phyloP scores from a whole-genome alignment of 495 filamentous ascomycete species.

The Pyrenula aspistea region DNA sequence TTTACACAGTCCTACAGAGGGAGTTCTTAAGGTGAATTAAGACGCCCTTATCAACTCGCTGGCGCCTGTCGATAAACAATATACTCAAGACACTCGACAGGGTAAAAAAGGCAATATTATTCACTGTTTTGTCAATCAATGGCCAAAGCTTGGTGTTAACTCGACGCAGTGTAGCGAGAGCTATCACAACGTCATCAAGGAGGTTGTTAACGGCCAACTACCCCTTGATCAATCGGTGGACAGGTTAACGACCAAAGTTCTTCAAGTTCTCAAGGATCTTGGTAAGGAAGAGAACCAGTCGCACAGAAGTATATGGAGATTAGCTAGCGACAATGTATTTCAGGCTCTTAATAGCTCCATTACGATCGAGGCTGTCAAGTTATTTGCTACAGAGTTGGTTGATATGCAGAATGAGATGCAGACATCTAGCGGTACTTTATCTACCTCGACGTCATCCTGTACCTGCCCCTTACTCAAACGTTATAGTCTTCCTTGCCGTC shows the following conservation, averaged over 20 bases:
- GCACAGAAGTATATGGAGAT: too few species aligned
- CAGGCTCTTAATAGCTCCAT: too few species aligned
- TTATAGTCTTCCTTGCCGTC: too few species aligned
- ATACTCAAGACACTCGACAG: neutral
- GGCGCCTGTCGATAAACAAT: neutral
- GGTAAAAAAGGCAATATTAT: constrained; percentile 1
- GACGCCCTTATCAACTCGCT: neutral
- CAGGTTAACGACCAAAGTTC: neutral
- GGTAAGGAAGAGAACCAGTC: too few species aligned
- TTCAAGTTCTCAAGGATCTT: neutral
- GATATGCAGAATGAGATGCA: too few species aligned
- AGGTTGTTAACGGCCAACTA: neutral
- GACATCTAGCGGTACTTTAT: too few species aligned
- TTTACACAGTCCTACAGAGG: neutral
- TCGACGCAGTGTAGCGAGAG: neutral
- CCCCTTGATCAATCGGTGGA: neutral
- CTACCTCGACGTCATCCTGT: too few species aligned
- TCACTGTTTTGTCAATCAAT: neutral
- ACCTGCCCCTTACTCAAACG: too few species aligned
- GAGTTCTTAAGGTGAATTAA: neutral
- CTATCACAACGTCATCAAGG: constrained; percentile 1
- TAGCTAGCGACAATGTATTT: too few species aligned
- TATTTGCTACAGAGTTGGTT: too few species aligned
- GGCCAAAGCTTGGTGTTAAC: neutral
- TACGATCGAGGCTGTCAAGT: too few species aligned